phyloP scores from a whole-genome alignment of 148 eudicot species.

The Chenopodium suecicum region DNA sequence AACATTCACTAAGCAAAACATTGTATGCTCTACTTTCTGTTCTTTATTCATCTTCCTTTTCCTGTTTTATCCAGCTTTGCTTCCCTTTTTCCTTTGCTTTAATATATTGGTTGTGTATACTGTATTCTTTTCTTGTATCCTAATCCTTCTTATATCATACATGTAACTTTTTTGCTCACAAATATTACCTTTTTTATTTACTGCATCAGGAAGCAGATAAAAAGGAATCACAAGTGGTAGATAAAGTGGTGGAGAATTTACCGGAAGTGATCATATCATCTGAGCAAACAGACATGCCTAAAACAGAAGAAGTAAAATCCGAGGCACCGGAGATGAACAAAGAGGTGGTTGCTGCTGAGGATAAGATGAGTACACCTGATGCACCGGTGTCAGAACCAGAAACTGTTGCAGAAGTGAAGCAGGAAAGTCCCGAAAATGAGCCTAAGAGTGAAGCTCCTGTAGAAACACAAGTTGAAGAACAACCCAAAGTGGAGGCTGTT shows the following conservation, averaged over 20 bases:
- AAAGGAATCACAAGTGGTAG: constrained; percentile 33
- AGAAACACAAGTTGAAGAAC: background rate
- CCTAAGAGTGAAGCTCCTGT: constrained; percentile 5
- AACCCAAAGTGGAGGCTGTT: background rate
- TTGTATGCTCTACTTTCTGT: background rate
- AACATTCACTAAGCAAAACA: background rate
- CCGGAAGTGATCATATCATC: constrained; percentile 28
- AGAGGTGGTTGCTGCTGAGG: background rate
- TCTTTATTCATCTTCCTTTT: constrained; percentile 23
- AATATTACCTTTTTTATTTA: background rate
- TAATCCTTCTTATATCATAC: constrained; percentile 6
- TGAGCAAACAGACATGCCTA: constrained; percentile 33
- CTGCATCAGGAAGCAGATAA: constrained; percentile 42
- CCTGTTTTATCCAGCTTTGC: constrained; percentile 1
- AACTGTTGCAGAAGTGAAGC: constrained; percentile 21
- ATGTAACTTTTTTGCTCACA: constrained; percentile 1
- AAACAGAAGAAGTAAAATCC: constrained; percentile 30
- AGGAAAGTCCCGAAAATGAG: constrained; percentile 6
- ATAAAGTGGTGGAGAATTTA: constrained; percentile 36
- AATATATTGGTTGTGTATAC: background rate
- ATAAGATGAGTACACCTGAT: background rate
- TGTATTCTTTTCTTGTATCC: constrained; percentile 32
- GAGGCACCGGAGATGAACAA: constrained; percentile 27
- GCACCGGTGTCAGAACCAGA: constrained; percentile 10
- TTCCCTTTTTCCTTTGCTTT: constrained; percentile 10